Evolutionary conservation across 2,329 filamentous ascomycete genomes (phyloP).

Genomic region (Plenodomus tracheiphilus): DNA sequence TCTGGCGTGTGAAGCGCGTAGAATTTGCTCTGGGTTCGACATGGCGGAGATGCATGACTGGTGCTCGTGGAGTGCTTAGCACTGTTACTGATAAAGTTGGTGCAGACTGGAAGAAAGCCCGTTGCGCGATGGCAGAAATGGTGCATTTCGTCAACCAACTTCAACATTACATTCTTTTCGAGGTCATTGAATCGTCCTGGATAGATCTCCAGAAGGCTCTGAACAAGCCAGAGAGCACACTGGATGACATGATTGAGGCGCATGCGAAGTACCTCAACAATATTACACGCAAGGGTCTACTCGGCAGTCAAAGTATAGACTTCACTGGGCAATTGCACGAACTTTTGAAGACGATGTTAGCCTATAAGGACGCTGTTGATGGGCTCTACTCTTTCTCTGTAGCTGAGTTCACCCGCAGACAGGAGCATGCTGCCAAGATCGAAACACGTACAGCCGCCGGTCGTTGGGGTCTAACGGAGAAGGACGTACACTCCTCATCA

Average conservation of each 20-base stretch:
- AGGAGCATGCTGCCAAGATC: constrained; percentile 77
- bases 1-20: constrained; percentile 97
- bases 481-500: constrained; percentile 36
- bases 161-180: constrained; percentile 98
- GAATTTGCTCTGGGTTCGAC: constrained; percentile 90
- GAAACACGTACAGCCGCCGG: constrained; percentile 68
- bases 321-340: constrained; percentile 93
- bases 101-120: constrained; percentile 85
- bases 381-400: constrained; percentile 93
- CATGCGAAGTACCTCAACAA: constrained; percentile 89
- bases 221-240: constrained; percentile 80
- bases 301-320: constrained; percentile 71
- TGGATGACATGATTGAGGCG: constrained; percentile 92
- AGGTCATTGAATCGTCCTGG: constrained; percentile 97
- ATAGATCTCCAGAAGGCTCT: constrained; percentile 83
- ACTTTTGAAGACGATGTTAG: constrained; percentile 89
- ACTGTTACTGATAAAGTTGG: constrained; percentile 72
- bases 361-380: constrained; percentile 91
- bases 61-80: constrained; percentile 85
- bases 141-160: constrained; percentile 96
- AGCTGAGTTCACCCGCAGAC: constrained; percentile 88
- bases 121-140: constrained; percentile 93
- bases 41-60: constrained; percentile 96
- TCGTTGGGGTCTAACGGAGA: constrained; percentile 65
- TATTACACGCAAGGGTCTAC: constrained; percentile 93